These are phyloP conservation scores for grape (Vitis vinifera) DNA, from an alignment of 164 flowering plant genomes.

Conservation along the genomic window DNA sequence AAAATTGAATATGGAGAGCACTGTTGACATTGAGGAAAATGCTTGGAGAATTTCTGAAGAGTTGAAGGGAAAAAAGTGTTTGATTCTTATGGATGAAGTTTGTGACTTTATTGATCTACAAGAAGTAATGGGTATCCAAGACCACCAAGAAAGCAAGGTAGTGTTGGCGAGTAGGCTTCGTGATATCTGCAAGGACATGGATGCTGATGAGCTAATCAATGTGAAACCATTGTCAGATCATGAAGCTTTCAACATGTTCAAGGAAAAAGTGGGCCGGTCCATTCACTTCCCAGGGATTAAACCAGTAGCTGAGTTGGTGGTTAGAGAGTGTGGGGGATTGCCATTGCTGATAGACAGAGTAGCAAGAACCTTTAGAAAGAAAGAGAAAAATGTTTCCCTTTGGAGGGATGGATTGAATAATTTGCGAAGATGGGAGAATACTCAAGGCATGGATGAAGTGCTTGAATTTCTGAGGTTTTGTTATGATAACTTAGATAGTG, in stretches of 20 bases:
- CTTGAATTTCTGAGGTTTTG: too few relatives aligned
- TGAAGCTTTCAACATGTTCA: slow-evolving; percentile 12
- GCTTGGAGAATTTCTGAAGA: background rate
- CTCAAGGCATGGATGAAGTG: too few relatives aligned
- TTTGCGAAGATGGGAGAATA: too few relatives aligned
- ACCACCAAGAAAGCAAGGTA: slow-evolving; percentile 4
- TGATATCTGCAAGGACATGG: slow-evolving; percentile 11
- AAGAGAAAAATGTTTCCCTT: background rate
- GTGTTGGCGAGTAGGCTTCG: slow-evolving; percentile 5
- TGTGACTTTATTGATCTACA: slow-evolving; percentile 2
- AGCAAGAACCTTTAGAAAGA: background rate
- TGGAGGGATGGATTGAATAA: slow-evolving; percentile 5
- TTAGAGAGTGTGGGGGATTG: slow-evolving; percentile 1
- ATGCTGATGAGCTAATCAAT: slow-evolving; percentile 1
- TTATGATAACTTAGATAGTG: too few relatives aligned
- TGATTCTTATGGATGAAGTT: slow-evolving; percentile 22
- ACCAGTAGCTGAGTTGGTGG: slow-evolving; percentile 3
- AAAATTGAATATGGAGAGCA: background rate
- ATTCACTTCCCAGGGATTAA: slow-evolving; percentile 3
- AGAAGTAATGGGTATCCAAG: slow-evolving; percentile 5
- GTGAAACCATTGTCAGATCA: slow-evolving; percentile 2
- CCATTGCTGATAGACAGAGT: slow-evolving; percentile 9
- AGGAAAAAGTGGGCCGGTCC: slow-evolving; percentile 1
- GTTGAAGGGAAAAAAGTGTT: slow-evolving; percentile 3
- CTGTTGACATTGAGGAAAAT: background rate